Percentiles rank a stretch among this genome's conserved stretches.
phyloP scores from a whole-genome alignment of 106 monocot genomes.

The Allium cepa region DNA sequence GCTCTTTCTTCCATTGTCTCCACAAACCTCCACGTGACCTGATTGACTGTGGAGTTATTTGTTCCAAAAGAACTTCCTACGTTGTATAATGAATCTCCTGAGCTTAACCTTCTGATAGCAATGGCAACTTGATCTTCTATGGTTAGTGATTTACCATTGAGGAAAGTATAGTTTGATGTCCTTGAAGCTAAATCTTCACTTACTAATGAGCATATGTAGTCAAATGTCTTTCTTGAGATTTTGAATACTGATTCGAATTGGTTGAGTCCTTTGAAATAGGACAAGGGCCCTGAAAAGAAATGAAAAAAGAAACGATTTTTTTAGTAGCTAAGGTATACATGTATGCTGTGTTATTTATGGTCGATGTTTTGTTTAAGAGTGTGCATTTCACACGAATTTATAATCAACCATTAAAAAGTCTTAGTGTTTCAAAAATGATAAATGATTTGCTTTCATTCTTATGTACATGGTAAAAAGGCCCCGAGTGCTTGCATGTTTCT shows the following conservation, averaged over 20 bases:
- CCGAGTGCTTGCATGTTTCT: no score
- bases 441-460: no score
- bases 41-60: slow-evolving; percentile 62
- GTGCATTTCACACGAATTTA: no score
- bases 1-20: slow-evolving; percentile 63
- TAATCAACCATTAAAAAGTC: no score
- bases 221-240: slow-evolving; percentile 84
- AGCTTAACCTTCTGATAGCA: slow-evolving; percentile 56
- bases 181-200: slow-evolving; percentile 49
- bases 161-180: slow-evolving; percentile 46
- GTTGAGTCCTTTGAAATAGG: slow-evolving; percentile 30
- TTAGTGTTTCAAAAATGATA: no score
- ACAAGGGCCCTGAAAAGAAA: slow-evolving; percentile 28
- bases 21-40: slow-evolving; percentile 67
- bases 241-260: slow-evolving; percentile 79
- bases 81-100: slow-evolving; percentile 53
- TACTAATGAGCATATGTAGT: slow-evolving; percentile 82
- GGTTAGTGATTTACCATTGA: slow-evolving; percentile 37
- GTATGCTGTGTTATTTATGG: no score
- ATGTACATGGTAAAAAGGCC: no score
- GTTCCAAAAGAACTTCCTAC: slow-evolving; percentile 45
- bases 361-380: no score
- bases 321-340: no score
- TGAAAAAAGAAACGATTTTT: not conserved
- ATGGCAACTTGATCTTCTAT: slow-evolving; percentile 62